phyloP scores from a whole-genome alignment of 1,139 yeast species.

The Debaryomyces sp. region DNA sequence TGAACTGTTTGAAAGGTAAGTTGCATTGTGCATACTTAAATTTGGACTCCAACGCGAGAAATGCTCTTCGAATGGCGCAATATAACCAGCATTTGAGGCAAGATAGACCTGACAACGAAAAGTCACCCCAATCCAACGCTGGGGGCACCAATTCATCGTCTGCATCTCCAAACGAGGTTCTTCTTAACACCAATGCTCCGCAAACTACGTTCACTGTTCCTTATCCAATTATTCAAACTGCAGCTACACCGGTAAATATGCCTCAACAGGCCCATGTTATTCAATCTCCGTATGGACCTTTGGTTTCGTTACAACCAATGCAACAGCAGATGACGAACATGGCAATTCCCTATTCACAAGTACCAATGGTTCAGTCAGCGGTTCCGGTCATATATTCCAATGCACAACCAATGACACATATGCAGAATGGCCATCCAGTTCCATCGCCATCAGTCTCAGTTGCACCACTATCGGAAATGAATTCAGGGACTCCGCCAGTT shows the following conservation, averaged over 20 bases:
- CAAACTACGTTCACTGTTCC: conserved; percentile 17
- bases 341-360: conserved; percentile 8
- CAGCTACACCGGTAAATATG: conserved; percentile 14
- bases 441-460: conserved; percentile 7
- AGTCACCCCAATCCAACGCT: conserved; percentile 4
- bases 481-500: conserved; percentile 7
- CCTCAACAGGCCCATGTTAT: conserved; percentile 21
- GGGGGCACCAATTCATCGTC: conserved; percentile 8
- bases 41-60: conserved; percentile 51
- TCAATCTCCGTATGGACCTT: conserved; percentile 40
- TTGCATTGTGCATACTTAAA: conserved; percentile 57
- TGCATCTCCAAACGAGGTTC: conserved; percentile 9
- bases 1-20: conserved; percentile 62
- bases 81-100: conserved; percentile 47
- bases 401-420: conserved; percentile 4
- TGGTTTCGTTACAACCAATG: conserved; percentile 37
- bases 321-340: conserved; percentile 11
- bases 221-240: conserved; percentile 18
- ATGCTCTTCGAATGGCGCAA: conserved; percentile 55
- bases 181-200: not conserved
- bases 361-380: conserved; percentile 1
- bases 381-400: conserved; percentile 11
- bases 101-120: conserved; percentile 17
- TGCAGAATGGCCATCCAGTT: conserved; percentile 6
- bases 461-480: conserved; percentile 2